Percentiles rank a stretch among this genome's conserved stretches.
phyloP scores from a whole-genome alignment of 2,329 filamentous ascomycete genomes.

The Hypoxylon sp. region DNA sequence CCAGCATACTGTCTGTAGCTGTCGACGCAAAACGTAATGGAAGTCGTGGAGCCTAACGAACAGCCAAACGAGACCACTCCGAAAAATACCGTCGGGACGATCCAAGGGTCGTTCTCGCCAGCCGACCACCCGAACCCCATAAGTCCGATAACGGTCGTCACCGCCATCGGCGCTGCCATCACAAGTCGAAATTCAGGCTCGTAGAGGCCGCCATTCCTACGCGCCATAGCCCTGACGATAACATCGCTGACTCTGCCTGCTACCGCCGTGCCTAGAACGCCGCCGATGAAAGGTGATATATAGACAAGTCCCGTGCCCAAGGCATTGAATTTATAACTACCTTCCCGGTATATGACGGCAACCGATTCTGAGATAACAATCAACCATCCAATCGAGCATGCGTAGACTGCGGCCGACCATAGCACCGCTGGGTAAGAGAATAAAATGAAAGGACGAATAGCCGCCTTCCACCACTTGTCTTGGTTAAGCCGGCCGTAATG shows the following conservation, averaged over 20 bases:
- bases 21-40: slow-evolving; percentile 95
- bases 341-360: slow-evolving; percentile 80
- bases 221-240: slow-evolving; percentile 84
- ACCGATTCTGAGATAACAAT: slow-evolving; percentile 94
- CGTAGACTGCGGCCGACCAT: slow-evolving; percentile 88
- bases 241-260: slow-evolving; percentile 90
- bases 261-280: slow-evolving; percentile 89
- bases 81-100: slow-evolving; percentile 94
- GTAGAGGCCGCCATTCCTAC: slow-evolving; percentile 91
- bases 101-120: slow-evolving; percentile 80
- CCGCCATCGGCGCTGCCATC: slow-evolving; percentile 84
- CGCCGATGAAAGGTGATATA: slow-evolving; percentile 89
- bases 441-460: slow-evolving; percentile 84
- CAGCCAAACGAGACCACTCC: slow-evolving; percentile 93
- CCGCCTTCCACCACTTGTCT: slow-evolving; percentile 84
- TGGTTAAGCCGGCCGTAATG: slow-evolving; percentile 83
- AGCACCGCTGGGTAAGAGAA: slow-evolving; percentile 90
- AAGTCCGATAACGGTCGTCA: slow-evolving; percentile 85
- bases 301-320: slow-evolving; percentile 89
- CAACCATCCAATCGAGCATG: slow-evolving; percentile 92
- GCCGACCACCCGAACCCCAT: slow-evolving; percentile 98
- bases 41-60: slow-evolving; percentile 87
- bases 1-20: slow-evolving; percentile 94
- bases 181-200: slow-evolving; percentile 93
- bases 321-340: slow-evolving; percentile 82